Conservation (phyloP, 805 yeast genomes). For the Ascoidea rubescens region DNA sequence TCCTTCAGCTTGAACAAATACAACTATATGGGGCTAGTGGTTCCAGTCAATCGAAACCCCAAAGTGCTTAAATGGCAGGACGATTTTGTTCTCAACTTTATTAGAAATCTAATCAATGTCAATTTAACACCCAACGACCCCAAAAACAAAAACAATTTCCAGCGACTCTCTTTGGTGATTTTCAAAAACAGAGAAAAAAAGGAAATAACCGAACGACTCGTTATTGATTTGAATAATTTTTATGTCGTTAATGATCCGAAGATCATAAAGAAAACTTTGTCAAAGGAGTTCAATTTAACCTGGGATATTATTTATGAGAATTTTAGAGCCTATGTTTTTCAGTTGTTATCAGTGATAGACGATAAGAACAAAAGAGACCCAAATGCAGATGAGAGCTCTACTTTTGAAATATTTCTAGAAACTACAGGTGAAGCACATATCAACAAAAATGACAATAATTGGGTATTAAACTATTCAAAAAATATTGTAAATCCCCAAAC, state of each 20-base stretch:
- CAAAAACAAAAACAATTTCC: no score
- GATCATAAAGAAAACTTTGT: not conserved
- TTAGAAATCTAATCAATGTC: not conserved
- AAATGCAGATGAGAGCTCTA: no score
- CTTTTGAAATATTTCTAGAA: not conserved
- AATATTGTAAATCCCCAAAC: not conserved
- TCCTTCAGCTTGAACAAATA: not conserved
- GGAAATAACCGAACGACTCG: not conserved
- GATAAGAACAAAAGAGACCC: not conserved
- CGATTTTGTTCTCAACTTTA: not conserved
- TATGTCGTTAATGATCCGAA: not conserved
- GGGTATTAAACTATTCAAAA: not conserved
- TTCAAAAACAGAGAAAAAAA: not conserved
- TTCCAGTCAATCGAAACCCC: not conserved
- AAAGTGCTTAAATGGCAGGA: not conserved
- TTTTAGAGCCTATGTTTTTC: not conserved
- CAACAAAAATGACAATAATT: not conserved
- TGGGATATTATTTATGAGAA: not conserved
- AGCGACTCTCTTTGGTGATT: not conserved
- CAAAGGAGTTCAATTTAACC: not conserved
- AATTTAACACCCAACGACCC: no score
- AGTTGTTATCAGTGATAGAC: not conserved
- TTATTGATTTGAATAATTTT: not conserved
- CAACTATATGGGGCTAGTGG: not conserved
- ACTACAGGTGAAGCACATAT: not conserved